phyloP scores from a whole-genome alignment of 352 stramenopile species.

The Pythium sukuiense region DNA sequence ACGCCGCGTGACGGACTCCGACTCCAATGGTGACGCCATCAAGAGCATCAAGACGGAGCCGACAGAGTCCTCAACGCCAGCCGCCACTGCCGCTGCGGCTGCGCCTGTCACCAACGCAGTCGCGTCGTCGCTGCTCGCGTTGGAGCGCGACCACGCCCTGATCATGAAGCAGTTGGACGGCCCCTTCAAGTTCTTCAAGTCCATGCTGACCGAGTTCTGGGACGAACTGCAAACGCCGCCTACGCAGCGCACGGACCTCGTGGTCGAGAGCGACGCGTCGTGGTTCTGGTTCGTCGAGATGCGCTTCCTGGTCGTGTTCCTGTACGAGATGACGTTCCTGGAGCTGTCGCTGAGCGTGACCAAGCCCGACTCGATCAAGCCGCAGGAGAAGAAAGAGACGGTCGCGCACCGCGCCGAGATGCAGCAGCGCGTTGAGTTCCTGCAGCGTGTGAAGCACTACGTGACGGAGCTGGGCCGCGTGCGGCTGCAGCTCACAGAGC shows the following conservation, averaged over 20 bases:
- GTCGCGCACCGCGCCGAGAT: slow-evolving; percentile 71
- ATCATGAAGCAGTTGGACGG: slow-evolving; percentile 22
- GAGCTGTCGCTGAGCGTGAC: slow-evolving; percentile 85
- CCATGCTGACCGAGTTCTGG: slow-evolving; percentile 75
- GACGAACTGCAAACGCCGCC: slow-evolving; percentile 55
- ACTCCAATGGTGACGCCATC: neutral
- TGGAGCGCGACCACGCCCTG: slow-evolving; percentile 19
- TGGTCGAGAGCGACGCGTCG: slow-evolving; percentile 48
- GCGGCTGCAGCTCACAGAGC: slow-evolving; percentile 47
- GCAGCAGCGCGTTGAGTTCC: slow-evolving; percentile 73
- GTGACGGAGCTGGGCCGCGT: slow-evolving; percentile 52
- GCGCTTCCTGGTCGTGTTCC: slow-evolving; percentile 78
- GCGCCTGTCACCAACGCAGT: neutral
- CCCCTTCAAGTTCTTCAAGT: slow-evolving; percentile 51
- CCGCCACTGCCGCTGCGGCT: neutral
- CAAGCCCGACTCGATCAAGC: slow-evolving; percentile 55
- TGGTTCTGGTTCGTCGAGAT: slow-evolving; percentile 88
- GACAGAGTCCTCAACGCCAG: neutral
- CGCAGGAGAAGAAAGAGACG: slow-evolving; percentile 46
- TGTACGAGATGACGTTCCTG: slow-evolving; percentile 86
- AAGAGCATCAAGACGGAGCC: neutral
- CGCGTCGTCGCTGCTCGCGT: neutral
- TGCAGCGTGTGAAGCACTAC: slow-evolving; percentile 61
- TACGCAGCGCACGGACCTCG: slow-evolving; percentile 32
- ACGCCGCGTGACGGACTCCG: slow-evolving; percentile 20